Evolutionary conservation across 805 yeast species (phyloP).

Genomic region (Saccharomyces mikatae): DNA sequence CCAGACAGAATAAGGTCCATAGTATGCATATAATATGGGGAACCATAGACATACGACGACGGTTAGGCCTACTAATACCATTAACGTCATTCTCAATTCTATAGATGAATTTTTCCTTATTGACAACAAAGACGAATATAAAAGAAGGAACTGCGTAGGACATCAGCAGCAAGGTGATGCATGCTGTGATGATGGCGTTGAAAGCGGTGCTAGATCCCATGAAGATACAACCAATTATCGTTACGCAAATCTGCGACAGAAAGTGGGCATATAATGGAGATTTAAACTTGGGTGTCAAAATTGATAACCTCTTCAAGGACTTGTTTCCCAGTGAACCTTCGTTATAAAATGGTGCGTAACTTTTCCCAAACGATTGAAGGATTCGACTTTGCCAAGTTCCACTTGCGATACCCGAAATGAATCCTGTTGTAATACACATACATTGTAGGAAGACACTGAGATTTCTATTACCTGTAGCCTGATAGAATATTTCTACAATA

Average conservation of each 20-base stretch:
- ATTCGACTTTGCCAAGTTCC: conserved; percentile 65
- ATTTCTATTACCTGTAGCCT: conserved; percentile 43
- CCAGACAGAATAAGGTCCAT: conserved; percentile 43
- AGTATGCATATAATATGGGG: conserved; percentile 35
- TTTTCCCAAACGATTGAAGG: conserved; percentile 63
- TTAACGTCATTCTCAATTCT: conserved; percentile 1
- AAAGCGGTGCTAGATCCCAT: conserved; percentile 62
- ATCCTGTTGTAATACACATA: conserved; percentile 44
- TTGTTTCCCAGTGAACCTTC: conserved; percentile 11
- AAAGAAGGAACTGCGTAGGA: conserved; percentile 47
- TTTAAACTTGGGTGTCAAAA: conserved; percentile 39
- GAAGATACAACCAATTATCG: conserved; percentile 51
- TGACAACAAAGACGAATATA: conserved; percentile 36
- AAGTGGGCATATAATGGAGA: conserved; percentile 56
- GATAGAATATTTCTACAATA: conserved; percentile 53
- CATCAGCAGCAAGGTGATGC: conserved; percentile 49
- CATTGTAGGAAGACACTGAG: conserved; percentile 49
- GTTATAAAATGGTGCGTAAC: conserved; percentile 52
- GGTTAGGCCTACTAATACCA: not conserved
- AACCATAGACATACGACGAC: conserved; percentile 2
- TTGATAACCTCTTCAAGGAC: conserved; percentile 3
- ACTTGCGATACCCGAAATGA: conserved; percentile 51
- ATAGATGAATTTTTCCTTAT: conserved; percentile 37
- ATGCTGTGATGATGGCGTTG: conserved; percentile 54
- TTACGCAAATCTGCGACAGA: conserved; percentile 45